Percentiles rank a stretch among this genome's conserved stretches.
phyloP scores from a whole-genome alignment of 2,329 filamentous ascomycete genomes.

The Hymenoscyphus fraxineus region DNA sequence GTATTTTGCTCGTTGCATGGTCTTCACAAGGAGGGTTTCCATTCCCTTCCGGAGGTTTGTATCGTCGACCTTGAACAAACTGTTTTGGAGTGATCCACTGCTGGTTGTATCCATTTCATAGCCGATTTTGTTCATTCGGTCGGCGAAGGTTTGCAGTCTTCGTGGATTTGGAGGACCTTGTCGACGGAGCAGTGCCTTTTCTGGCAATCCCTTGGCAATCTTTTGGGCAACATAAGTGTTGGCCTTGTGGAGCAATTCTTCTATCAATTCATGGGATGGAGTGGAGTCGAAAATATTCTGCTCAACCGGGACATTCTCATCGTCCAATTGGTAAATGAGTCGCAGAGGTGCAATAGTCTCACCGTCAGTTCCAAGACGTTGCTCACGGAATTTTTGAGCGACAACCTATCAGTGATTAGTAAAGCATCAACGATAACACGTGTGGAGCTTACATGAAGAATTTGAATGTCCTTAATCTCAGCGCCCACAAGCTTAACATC shows the following conservation, averaged over 20 bases:
- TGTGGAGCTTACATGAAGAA: slow-evolving; percentile 60
- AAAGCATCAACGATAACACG: neutral
- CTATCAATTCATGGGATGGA: slow-evolving; percentile 84
- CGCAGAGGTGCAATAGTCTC: slow-evolving; percentile 81
- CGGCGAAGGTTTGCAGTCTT: slow-evolving; percentile 83
- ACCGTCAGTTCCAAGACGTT: slow-evolving; percentile 74
- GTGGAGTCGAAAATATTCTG: slow-evolving; percentile 94
- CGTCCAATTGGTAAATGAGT: slow-evolving; percentile 88
- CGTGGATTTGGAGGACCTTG: slow-evolving; percentile 82
- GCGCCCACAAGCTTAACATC: slow-evolving; percentile 62
- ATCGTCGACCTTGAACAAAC: slow-evolving; percentile 89
- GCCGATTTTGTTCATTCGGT: slow-evolving; percentile 87
- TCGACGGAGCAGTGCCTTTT: slow-evolving; percentile 87
- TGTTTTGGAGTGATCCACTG: slow-evolving; percentile 89
- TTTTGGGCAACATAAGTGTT: slow-evolving; percentile 88
- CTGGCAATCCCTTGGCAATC: slow-evolving; percentile 72
- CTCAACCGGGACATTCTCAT: slow-evolving; percentile 96
- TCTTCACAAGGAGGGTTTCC: slow-evolving; percentile 92
- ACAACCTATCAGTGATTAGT: slow-evolving; percentile 50
- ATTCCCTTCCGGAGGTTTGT: slow-evolving; percentile 90
- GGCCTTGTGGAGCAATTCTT: slow-evolving; percentile 91
- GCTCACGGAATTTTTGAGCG: slow-evolving; percentile 85
- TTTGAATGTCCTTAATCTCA: slow-evolving; percentile 72
- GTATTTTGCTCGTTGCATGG: slow-evolving; percentile 96
- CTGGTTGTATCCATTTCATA: slow-evolving; percentile 86